These are phyloP conservation scores for Urostyla sp. DNA, from an alignment of 73 alveolate genomes.

Conservation along the genomic window DNA sequence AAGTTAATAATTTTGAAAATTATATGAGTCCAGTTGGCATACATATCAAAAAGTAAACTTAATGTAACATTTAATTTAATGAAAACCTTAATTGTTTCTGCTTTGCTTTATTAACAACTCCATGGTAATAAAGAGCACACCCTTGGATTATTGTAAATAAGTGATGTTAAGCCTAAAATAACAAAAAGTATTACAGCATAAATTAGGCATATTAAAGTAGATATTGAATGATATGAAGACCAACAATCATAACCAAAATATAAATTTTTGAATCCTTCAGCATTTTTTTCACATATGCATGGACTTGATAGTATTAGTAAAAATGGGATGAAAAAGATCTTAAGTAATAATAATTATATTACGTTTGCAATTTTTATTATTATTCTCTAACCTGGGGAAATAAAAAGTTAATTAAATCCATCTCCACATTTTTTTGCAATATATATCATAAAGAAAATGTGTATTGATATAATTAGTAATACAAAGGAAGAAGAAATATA, in stretches of 20 bases:
- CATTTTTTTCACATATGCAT: neutral
- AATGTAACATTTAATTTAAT: neutral
- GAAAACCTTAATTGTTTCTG: conserved; percentile 7
- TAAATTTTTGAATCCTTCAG: neutral
- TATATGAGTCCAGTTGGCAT: neutral
- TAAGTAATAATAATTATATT: neutral
- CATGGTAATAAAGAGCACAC: neutral
- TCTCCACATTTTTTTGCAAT: neutral
- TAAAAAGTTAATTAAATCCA: neutral
- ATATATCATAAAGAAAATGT: neutral
- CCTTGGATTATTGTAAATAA: neutral
- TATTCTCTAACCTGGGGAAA: neutral
- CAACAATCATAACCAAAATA: conserved; percentile 26
- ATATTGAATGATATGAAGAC: neutral
- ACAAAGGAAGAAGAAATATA: neutral
- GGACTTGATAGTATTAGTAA: neutral
- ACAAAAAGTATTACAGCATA: neutral
- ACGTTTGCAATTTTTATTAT: neutral
- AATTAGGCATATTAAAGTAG: neutral
- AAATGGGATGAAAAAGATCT: neutral
- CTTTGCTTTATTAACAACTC: neutral
- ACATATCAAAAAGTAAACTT: neutral
- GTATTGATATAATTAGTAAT: neutral
- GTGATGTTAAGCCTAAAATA: neutral
- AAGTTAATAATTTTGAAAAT: conserved; percentile 2